phyloP scores from a whole-genome alignment of 2,329 filamentous ascomycete genomes.

The Verticillium nubilum region DNA sequence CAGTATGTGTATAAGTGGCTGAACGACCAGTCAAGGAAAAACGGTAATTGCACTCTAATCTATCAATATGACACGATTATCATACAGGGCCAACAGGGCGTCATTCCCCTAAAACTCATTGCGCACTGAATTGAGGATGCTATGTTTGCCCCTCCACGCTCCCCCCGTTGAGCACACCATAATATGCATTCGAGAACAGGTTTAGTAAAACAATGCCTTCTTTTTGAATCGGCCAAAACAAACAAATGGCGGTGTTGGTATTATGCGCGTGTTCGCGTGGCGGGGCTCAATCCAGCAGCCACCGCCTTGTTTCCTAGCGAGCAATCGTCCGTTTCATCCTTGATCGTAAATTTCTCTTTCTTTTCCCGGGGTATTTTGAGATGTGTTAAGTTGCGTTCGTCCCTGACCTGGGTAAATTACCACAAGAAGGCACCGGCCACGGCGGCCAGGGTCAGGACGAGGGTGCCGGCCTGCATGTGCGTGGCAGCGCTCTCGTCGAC shows the following conservation, averaged over 20 bases:
- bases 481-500: conserved; percentile 1
- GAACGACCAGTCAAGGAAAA: too few relatives aligned
- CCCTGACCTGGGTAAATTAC: background rate
- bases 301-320: background rate
- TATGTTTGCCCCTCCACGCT: background rate
- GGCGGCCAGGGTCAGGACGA: conserved; percentile 3
- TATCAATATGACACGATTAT: background rate
- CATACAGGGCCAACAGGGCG: background rate
- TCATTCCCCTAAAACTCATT: background rate
- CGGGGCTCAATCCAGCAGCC: background rate
- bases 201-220: background rate
- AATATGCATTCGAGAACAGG: background rate
- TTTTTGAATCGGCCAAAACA: background rate
- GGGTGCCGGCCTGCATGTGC: conserved; percentile 1
- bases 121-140: background rate
- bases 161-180: background rate
- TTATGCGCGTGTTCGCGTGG: background rate
- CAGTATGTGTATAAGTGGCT: too few relatives aligned
- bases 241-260: background rate
- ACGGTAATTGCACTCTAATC: background rate
- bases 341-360: background rate
- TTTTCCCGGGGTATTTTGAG: background rate
- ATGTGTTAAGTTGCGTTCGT: background rate
- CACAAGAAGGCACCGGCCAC: conserved; percentile 7
- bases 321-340: background rate